Percentiles rank a stretch among this genome's conserved stretches.
These are phyloP conservation scores for Phoma sp. DNA, from an alignment of 2,329 filamentous ascomycete genomes.

Conservation along the genomic window DNA sequence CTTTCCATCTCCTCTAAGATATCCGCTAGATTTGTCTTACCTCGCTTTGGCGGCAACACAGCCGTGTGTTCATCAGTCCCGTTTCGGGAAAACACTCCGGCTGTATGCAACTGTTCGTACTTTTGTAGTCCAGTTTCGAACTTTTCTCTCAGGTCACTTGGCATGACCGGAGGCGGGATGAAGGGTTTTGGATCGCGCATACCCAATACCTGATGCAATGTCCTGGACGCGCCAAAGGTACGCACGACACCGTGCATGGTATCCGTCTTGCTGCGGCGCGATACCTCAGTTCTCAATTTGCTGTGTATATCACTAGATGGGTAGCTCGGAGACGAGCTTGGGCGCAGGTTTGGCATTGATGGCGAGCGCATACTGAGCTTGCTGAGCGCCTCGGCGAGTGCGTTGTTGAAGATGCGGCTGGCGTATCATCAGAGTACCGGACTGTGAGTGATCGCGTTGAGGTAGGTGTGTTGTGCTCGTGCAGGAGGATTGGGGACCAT, in stretches of 20 bases:
- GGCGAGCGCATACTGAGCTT: slow-evolving; percentile 3
- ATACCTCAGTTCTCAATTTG: not conserved
- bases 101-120: not conserved
- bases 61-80: not conserved
- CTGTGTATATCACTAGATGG: slow-evolving; percentile 1
- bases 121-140: slow-evolving; percentile 1
- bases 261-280: slow-evolving; percentile 3
- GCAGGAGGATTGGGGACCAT: not conserved
- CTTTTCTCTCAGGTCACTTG: not conserved
- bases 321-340: not conserved
- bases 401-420: not conserved
- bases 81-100: not conserved
- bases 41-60: not conserved
- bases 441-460: not conserved
- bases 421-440: not conserved
- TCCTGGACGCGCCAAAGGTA: slow-evolving; percentile 10
- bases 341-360: not conserved
- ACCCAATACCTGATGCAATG: slow-evolving; percentile 24
- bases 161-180: not conserved
- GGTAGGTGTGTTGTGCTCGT: not conserved
- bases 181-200: slow-evolving; percentile 20
- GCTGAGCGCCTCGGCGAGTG: not conserved
- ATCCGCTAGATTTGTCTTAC: not conserved
- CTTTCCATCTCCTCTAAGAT: slow-evolving; percentile 11
- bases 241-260: slow-evolving; percentile 1